A percentile compares a stretch with the other conserved stretches of the same genome.
phyloP scores from a whole-genome alignment of 805 yeast species.

The Lipomyces mesembrius region DNA sequence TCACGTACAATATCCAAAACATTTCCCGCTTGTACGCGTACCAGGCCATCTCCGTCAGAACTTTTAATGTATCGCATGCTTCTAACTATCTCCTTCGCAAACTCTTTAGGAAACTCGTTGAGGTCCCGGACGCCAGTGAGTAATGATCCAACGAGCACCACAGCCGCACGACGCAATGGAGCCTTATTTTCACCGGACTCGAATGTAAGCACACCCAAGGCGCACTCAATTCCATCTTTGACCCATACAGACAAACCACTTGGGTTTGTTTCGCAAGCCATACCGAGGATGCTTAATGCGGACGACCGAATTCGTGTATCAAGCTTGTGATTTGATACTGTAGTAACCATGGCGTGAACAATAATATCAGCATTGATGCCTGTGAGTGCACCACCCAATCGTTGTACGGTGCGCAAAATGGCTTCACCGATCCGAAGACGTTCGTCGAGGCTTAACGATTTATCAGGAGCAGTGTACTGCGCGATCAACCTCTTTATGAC shows the following conservation, averaged over 20 bases:
- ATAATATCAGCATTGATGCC: constrained; percentile 54
- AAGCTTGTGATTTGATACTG: constrained; percentile 32
- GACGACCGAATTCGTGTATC: constrained; percentile 81
- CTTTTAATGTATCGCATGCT: constrained; percentile 36
- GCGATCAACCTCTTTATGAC: constrained; percentile 51
- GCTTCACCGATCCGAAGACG: constrained; percentile 85
- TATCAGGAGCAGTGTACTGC: constrained; percentile 41
- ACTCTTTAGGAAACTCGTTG: constrained; percentile 42
- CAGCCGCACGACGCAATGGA: constrained; percentile 73
- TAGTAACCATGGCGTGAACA: constrained; percentile 50
- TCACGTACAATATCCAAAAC: constrained; percentile 38
- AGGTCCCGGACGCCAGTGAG: constrained; percentile 41
- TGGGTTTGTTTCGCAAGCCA: constrained; percentile 64
- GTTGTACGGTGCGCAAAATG: constrained; percentile 60
- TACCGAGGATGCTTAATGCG: constrained; percentile 82
- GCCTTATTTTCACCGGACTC: constrained; percentile 54
- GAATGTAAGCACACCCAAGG: constrained; percentile 71
- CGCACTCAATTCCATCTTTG: constrained; percentile 70
- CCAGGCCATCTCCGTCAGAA: constrained; percentile 44
- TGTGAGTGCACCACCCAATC: constrained; percentile 54
- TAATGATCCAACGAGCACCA: constrained; percentile 58
- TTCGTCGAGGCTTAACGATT: constrained; percentile 58
- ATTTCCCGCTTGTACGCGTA: constrained; percentile 42
- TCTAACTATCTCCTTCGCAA: constrained; percentile 35
- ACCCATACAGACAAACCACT: constrained; percentile 56